Conservation (phyloP, 2,329 filamentous ascomycete species). For the Hirsutella thompsonii region DNA sequence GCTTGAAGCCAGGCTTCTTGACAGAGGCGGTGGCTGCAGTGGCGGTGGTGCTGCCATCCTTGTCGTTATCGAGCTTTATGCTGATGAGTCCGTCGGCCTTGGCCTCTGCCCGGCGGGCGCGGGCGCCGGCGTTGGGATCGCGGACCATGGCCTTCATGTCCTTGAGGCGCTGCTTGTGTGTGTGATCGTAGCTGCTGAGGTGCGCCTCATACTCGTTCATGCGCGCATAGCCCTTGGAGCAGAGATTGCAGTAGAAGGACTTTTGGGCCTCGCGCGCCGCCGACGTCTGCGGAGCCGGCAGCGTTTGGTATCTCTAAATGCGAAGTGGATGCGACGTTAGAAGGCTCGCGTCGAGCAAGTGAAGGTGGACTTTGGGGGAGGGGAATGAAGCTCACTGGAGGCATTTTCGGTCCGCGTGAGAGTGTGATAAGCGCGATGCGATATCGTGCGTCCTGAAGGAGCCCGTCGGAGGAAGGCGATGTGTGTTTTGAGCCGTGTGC, state of each 20-base stretch:
- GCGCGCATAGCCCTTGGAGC: conserved; percentile 85
- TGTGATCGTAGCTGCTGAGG: conserved; percentile 87
- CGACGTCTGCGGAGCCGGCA: conserved; percentile 44
- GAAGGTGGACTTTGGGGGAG: conserved; percentile 26
- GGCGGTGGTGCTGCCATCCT: conserved; percentile 5
- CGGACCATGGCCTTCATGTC: conserved; percentile 78
- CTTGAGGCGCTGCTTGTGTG: conserved; percentile 80
- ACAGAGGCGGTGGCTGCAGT: conserved; percentile 28
- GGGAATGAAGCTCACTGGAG: conserved; percentile 31
- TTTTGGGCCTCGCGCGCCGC: conserved; percentile 64
- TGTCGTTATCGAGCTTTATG: conserved; percentile 42
- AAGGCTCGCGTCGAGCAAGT: too few relatives aligned
- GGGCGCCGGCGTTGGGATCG: conserved; percentile 51
- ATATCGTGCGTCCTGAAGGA: too few relatives aligned
- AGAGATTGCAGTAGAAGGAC: conserved; percentile 76
- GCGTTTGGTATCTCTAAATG: conserved; percentile 40
- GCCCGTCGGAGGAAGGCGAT: too few relatives aligned
- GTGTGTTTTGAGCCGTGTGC: too few relatives aligned
- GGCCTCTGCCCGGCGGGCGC: conserved; percentile 56
- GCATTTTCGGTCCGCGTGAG: conserved; percentile 26
- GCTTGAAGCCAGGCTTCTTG: conserved; percentile 65
- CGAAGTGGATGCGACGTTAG: conserved; percentile 21
- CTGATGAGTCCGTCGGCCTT: conserved; percentile 57
- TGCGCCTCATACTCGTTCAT: conserved; percentile 96
- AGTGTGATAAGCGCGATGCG: too few relatives aligned